Evolutionary conservation across 2,329 filamentous ascomycete genomes (phyloP).

Genomic region (Parastagonospora nodorum): DNA sequence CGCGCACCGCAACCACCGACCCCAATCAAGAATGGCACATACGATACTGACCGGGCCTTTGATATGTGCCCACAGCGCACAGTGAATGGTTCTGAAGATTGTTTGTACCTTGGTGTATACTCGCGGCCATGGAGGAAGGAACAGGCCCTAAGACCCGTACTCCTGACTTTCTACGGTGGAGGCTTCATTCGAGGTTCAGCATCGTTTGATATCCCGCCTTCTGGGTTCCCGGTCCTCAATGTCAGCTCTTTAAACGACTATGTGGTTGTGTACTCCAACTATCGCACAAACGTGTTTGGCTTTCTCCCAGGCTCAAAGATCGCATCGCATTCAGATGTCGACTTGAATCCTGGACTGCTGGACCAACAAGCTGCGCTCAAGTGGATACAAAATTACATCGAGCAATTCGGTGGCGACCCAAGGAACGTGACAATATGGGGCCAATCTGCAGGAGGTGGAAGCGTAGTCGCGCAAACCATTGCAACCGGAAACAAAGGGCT

Average conservation of each 20-base stretch:
- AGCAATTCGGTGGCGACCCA: slow-evolving; percentile 60
- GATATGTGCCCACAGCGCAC: slow-evolving; percentile 65
- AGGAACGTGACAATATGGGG: slow-evolving; percentile 60
- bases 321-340: slow-evolving; percentile 49
- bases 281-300: slow-evolving; percentile 63
- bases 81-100: slow-evolving; percentile 63
- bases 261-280: slow-evolving; percentile 59
- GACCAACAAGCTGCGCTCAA: slow-evolving; percentile 59
- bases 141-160: slow-evolving; percentile 58
- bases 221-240: slow-evolving; percentile 63
- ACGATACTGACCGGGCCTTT: slow-evolving; percentile 61
- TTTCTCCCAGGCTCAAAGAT: slow-evolving; percentile 59
- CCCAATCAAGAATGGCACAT: slow-evolving; percentile 55
- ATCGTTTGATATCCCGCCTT: slow-evolving; percentile 60
- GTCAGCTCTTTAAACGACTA: slow-evolving; percentile 58
- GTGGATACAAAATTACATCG: slow-evolving; percentile 61
- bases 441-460: slow-evolving; percentile 61
- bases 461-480: slow-evolving; percentile 59
- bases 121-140: slow-evolving; percentile 59
- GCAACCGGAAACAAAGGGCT: slow-evolving; percentile 52
- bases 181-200: slow-evolving; percentile 65
- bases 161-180: slow-evolving; percentile 66
- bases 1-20: slow-evolving; percentile 63
- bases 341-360: slow-evolving; percentile 58
- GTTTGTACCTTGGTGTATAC: slow-evolving; percentile 65